A percentile compares a stretch with the other conserved stretches of the same genome.
Evolutionary conservation across 2,329 filamentous ascomycete genomes (phyloP).

Genomic region (Davidsoniella virescens): DNA sequence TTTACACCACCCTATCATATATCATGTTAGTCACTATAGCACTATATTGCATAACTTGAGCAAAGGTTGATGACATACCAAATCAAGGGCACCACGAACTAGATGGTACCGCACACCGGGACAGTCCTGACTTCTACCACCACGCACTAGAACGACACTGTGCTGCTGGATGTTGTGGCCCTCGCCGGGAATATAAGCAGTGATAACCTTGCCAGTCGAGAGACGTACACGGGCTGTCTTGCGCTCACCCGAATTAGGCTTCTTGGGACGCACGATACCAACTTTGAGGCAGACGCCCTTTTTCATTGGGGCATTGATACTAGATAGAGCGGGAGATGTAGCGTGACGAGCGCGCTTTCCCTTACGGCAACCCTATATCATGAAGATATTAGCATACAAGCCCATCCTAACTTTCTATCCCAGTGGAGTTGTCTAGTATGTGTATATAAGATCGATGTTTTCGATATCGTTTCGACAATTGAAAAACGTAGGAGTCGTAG

Average conservation of each 20-base stretch:
- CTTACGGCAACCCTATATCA: constrained; percentile 51
- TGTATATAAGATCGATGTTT: constrained; percentile 11
- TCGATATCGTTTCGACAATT: background rate
- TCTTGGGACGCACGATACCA: constrained; percentile 88
- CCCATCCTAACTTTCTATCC: no score
- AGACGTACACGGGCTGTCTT: constrained; percentile 88
- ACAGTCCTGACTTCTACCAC: constrained; percentile 88
- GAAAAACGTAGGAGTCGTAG: background rate
- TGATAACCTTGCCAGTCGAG: constrained; percentile 73
- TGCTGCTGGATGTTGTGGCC: constrained; percentile 99
- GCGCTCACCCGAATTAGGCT: constrained; percentile 92
- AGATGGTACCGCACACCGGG: constrained; percentile 94
- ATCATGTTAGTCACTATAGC: background rate
- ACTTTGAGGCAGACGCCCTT: constrained; percentile 96
- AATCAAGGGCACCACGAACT: constrained; percentile 77
- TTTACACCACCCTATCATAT: constrained; percentile 65
- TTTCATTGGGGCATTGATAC: constrained; percentile 56
- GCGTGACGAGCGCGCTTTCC: constrained; percentile 69
- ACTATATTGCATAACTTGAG: background rate
- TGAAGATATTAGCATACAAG: no score
- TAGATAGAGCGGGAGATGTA: constrained; percentile 67
- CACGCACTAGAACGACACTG: constrained; percentile 89
- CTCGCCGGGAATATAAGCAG: constrained; percentile 91
- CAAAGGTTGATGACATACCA: constrained; percentile 44
- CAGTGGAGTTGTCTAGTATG: no score